Conservation (phyloP, 441 rosid genomes). For the Populus hybrid region DNA sequence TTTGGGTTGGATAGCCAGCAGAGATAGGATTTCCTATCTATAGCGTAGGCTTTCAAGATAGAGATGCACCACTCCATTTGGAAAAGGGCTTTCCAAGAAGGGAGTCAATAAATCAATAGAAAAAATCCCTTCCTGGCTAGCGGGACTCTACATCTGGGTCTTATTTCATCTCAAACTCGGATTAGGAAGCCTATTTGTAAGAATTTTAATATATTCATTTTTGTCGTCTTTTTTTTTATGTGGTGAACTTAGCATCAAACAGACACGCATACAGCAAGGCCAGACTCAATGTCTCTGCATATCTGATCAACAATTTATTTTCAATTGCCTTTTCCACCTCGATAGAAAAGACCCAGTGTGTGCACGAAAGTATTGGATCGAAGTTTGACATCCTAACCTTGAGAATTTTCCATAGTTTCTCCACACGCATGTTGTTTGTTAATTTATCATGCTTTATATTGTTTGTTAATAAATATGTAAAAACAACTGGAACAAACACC, state of each 20-base stretch:
- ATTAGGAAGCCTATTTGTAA: too few relatives aligned
- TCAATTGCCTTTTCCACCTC: background rate
- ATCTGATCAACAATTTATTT: background rate
- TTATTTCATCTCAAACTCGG: too few relatives aligned
- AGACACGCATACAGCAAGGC: background rate
- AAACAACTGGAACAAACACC: background rate
- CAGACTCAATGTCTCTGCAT: background rate
- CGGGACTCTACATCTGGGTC: too few relatives aligned
- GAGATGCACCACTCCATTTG: too few relatives aligned
- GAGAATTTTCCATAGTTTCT: background rate
- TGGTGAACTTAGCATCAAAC: background rate
- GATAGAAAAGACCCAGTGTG: background rate
- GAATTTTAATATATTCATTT: too few relatives aligned
- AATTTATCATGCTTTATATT: background rate
- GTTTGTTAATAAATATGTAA: background rate
- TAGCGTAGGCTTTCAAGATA: too few relatives aligned
- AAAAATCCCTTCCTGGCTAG: too few relatives aligned
- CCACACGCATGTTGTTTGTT: background rate
- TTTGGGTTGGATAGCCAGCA: too few relatives aligned
- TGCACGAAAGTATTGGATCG: background rate
- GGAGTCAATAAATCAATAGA: too few relatives aligned
- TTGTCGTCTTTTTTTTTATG: too few relatives aligned
- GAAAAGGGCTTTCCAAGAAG: too few relatives aligned
- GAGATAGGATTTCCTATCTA: too few relatives aligned
- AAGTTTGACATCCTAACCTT: background rate